Evolutionary conservation across 192 early-diverging fungal species (phyloP).

Genomic region (Coemansia guatemalensis): DNA sequence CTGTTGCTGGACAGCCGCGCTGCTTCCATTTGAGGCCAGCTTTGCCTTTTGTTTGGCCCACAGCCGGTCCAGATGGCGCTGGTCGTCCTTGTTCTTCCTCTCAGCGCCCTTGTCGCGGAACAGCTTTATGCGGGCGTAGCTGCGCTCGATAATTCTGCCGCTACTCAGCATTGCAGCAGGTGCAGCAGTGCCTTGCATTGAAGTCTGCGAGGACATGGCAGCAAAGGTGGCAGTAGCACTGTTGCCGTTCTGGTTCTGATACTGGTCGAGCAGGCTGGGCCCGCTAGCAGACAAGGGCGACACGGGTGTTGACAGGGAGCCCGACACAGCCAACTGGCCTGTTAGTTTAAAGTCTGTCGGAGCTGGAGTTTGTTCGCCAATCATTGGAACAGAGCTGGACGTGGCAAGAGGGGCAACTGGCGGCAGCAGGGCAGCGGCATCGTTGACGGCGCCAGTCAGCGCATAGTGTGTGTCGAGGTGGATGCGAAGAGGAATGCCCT

Average conservation of each 20-base stretch:
- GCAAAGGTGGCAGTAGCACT: constrained; percentile 2
- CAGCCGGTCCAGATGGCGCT: constrained; percentile 67
- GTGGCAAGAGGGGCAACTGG: constrained; percentile 8
- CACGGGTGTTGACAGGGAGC: constrained; percentile 26
- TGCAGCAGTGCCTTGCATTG: not conserved
- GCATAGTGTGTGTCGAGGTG: constrained; percentile 45
- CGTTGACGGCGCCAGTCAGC: constrained; percentile 6
- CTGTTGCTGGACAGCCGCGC: constrained; percentile 16
- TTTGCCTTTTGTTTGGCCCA: constrained; percentile 59
- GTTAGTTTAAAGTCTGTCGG: not conserved
- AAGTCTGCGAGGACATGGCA: constrained; percentile 15
- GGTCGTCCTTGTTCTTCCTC: constrained; percentile 77
- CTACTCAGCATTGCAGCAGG: constrained; percentile 3
- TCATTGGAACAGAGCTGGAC: not conserved
- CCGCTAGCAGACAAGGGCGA: constrained; percentile 8
- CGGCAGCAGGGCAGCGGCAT: constrained; percentile 7
- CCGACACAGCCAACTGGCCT: not conserved
- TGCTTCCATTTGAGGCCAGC: constrained; percentile 20
- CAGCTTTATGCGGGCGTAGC: constrained; percentile 65
- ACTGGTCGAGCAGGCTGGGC: constrained; percentile 5
- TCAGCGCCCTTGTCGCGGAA: constrained; percentile 81
- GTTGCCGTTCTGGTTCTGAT: not conserved
- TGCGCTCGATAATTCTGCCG: constrained; percentile 53
- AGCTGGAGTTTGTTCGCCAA: not conserved
- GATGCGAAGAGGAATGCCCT: constrained; percentile 68